Evolutionary conservation across 2,329 filamentous ascomycete species (phyloP).

Genomic region (Thelonectria blattea): DNA sequence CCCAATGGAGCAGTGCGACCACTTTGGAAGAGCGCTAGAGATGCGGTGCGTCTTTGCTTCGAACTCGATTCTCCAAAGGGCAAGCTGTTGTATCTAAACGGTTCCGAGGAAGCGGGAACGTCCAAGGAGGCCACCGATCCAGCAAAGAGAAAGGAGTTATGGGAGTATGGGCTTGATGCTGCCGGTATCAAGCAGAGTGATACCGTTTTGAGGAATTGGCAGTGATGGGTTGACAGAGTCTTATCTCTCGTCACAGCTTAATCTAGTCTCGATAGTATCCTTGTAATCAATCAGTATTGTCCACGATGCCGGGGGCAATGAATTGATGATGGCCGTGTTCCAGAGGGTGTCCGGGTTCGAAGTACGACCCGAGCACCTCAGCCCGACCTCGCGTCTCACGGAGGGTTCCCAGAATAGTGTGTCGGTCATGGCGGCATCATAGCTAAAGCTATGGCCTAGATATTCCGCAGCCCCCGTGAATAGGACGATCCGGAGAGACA

Average conservation of each 20-base stretch:
- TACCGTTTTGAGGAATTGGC: conserved; percentile 38
- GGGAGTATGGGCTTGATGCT: conserved; percentile 39
- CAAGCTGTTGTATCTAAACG: conserved; percentile 44
- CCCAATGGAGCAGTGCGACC: conserved; percentile 43
- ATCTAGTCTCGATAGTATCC: too few relatives aligned
- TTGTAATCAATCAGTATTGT: background rate
- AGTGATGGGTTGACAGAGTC: conserved; percentile 23
- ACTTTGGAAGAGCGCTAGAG: conserved; percentile 41
- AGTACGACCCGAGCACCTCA: background rate
- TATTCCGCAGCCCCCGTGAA: background rate
- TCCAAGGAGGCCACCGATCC: conserved; percentile 41
- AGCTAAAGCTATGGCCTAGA: background rate
- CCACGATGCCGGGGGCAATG: background rate
- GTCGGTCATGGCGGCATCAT: background rate
- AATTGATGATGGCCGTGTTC: background rate
- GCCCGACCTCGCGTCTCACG: background rate
- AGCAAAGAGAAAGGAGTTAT: conserved; percentile 40
- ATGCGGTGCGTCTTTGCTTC: conserved; percentile 43
- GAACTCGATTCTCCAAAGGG: conserved; percentile 36
- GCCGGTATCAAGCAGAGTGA: conserved; percentile 36
- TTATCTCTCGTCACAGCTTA: background rate
- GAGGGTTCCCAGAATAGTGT: background rate
- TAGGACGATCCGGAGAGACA: background rate
- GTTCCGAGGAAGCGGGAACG: conserved; percentile 38
- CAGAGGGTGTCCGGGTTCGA: background rate